Conservation (phyloP, 208 protist species). For the Crithidia mellificae region DNA sequence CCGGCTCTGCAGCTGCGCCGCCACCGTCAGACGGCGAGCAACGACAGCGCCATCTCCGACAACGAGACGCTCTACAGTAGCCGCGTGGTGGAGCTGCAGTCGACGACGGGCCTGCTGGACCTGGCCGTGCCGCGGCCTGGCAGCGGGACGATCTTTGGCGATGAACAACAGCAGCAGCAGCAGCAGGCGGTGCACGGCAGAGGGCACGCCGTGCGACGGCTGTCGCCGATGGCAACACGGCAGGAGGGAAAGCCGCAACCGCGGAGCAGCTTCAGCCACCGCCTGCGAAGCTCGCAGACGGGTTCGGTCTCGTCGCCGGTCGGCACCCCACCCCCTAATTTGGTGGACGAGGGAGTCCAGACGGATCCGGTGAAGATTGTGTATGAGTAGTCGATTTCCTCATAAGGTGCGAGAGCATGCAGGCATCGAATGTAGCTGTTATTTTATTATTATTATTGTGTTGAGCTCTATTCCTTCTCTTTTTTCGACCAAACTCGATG, state of each 20-base stretch:
- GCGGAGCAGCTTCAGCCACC: neutral
- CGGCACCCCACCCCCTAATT: conserved; percentile 9
- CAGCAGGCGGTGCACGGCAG: conserved; percentile 1
- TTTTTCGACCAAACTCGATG: no score
- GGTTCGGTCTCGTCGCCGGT: conserved; percentile 2
- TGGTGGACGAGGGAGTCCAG: conserved; percentile 50
- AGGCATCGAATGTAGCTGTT: no score
- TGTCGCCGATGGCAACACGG: neutral
- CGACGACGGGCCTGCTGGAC: conserved; percentile 36
- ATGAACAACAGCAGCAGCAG: conserved; percentile 3
- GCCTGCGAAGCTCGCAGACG: neutral
- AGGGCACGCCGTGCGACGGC: neutral
- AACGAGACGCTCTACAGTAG: conserved; percentile 18
- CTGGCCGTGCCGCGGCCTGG: neutral
- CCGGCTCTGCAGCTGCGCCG: conserved; percentile 4
- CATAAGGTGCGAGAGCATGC: neutral
- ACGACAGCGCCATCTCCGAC: conserved; percentile 11
- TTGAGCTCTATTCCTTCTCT: no score
- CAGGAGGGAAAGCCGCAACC: neutral
- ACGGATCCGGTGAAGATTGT: conserved; percentile 70
- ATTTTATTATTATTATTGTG: no score
- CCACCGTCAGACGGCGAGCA: conserved; percentile 3
- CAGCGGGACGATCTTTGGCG: neutral
- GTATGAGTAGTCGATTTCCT: conserved; percentile 17
- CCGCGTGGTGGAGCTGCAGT: conserved; percentile 36